Base-by-base conservation (phyloP, 2,329 filamentous ascomycete genomes). In the Thelonectria discophora region DNA sequence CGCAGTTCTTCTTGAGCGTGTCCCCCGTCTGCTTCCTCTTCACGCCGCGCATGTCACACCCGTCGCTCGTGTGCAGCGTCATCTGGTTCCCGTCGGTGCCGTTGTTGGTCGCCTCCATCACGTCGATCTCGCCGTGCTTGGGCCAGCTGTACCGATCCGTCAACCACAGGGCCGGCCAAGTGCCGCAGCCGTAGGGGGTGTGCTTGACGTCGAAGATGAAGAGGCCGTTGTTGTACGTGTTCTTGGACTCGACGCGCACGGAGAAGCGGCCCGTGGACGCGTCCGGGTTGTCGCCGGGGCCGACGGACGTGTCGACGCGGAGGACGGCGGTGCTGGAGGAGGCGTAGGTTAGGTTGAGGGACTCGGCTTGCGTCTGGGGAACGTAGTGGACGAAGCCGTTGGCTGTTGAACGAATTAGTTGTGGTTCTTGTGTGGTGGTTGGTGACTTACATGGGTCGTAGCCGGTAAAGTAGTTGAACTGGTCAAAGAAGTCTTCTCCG, bases 151-250 rank as follows among this genome's bases (percentile, higher is more conserved):
- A 75, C 1, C 80, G 77, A 72, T 91, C 88, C 0, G 81, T 80
- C 7, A 91, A 79, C 89, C 89, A 91, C 11, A 91, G 80, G 0
- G 89, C 83, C 2, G 87, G 86, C 88, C 86, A 90, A 20, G 83
- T 86, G 3, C 81, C 86, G 69, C 88, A 90, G 43, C 86, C 88
- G 68, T 81, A 85, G 0, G 88, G 88, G 0, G 84, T 85, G 75
- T 90, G 88, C 62, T 83, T 80, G 65, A 90, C 79, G 70, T 90
- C 87, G 69, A 90, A 90, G 69, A 90, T 78, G 76, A 90, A 90
- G n/a, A 90, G 82, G 0, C 88, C 88, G n/a, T 72, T 76, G 69
- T 86, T 75, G 74, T 89, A 90, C 46, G 83, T 83, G 46, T 74
- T 78, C 70, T 85, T 88, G 37, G 87, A 90, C 62, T 86, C 81